Conservation (phyloP, 768 basidiomycete species). For the Holtermannia corniformis region DNA sequence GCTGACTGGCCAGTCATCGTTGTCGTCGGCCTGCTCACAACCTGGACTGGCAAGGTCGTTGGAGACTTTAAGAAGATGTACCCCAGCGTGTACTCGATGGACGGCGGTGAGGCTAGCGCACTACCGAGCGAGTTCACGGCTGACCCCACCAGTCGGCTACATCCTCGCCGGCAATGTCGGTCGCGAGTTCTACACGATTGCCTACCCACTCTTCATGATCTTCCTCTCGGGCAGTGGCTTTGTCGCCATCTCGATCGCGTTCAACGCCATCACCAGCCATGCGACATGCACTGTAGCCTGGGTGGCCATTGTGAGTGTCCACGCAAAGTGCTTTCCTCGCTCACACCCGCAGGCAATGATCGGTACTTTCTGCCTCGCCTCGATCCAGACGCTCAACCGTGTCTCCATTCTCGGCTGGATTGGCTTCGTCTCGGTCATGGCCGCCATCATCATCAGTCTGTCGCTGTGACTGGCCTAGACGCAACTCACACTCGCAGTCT, state of each 20-base stretch:
- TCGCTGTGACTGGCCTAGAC: no score
- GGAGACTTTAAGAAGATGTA: constrained; percentile 27
- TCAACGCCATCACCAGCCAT: constrained; percentile 6
- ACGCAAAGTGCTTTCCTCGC: not conserved
- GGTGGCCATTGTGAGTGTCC: not conserved
- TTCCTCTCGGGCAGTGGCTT: constrained; percentile 20
- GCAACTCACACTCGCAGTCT: no score
- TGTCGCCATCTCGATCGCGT: not conserved
- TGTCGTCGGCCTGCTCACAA: constrained; percentile 16
- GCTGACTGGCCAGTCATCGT: constrained; percentile 10
- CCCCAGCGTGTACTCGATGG: constrained; percentile 24
- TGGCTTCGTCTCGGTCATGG: constrained; percentile 12
- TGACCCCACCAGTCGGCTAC: constrained; percentile 23
- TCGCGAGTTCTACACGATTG: constrained; percentile 22
- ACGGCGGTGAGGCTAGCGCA: not conserved
- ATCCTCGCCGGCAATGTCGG: constrained; percentile 19
- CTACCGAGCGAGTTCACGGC: no score
- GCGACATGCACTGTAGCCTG: constrained; percentile 10
- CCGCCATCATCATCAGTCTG: constrained; percentile 9
- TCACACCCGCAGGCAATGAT: not conserved
- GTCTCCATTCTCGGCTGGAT: constrained; percentile 11
- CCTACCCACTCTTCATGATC: constrained; percentile 28
- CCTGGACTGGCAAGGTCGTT: constrained; percentile 16
- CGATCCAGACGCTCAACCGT: constrained; percentile 15
- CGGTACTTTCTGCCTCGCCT: constrained; percentile 6